Evolutionary conservation across 2,329 filamentous ascomycete species (phyloP).

Genomic region (Exophiala spinifera): DNA sequence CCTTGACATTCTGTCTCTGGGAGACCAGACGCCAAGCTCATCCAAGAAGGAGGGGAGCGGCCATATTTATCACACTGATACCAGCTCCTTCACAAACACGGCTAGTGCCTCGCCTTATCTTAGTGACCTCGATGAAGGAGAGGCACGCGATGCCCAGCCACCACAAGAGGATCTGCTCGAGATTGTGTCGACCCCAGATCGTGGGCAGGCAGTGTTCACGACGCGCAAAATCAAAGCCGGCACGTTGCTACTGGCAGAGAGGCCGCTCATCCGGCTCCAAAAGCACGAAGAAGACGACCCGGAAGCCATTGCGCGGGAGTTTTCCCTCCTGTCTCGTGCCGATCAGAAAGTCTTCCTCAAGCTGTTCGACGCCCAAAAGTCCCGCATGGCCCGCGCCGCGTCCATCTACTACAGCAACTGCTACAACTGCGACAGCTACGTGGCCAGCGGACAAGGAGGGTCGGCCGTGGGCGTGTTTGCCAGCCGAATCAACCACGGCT

Average conservation of each 20-base stretch:
- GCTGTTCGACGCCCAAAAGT: conserved; percentile 26
- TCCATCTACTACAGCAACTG: conserved; percentile 29
- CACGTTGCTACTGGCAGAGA: conserved; percentile 23
- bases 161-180: conserved; percentile 53
- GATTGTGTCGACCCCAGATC: conserved; percentile 24
- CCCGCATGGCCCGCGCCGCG: conserved; percentile 18
- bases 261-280: conserved; percentile 20
- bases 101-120: neutral
- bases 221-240: conserved; percentile 25
- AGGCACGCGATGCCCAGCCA: neutral
- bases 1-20: too few species aligned
- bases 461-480: conserved; percentile 23
- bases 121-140: neutral
- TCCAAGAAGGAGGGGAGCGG: too few species aligned
- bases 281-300: conserved; percentile 18
- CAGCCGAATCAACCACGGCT: conserved; percentile 27
- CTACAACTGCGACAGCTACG: conserved; percentile 24
- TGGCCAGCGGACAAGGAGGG: conserved; percentile 12
- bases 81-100: neutral
- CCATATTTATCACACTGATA: too few species aligned
- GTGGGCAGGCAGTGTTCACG: conserved; percentile 24
- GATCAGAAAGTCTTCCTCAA: conserved; percentile 18
- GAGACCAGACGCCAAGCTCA: too few species aligned
- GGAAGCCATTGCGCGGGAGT: conserved; percentile 11
- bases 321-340: conserved; percentile 8